Base-by-base conservation (phyloP, 306 rosid genomes). In the Dalbergia oliveri region DNA sequence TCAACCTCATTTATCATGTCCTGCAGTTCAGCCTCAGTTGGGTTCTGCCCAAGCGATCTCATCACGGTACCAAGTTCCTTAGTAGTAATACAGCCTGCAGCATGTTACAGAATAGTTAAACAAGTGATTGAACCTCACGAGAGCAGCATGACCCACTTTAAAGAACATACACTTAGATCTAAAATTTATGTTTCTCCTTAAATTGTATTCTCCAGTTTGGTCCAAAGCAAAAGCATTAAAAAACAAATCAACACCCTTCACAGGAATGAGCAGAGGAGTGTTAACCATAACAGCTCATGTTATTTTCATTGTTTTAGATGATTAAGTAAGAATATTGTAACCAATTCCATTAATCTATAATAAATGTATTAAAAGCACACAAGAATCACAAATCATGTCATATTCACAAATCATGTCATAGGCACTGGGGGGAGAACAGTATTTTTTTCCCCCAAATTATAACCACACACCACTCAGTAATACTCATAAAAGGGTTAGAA, bases 1-100 rank as follows among this genome's bases (percentile, higher is more conserved):
- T 92, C 97, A 63, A 92, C 97, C 81, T 92, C 97, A 35, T 92
- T 92, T 12, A 92, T 92, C 97, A 92, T 92, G 72, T 92, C 94
- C 87, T 87, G 91, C 21, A 92, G 88, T 84, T 92, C 97, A 0
- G 97, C 97, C 69, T 92, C 97, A 12, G 97, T 92, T 47, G 97
- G 97, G 79, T 92, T 92, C 81, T 92, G 97, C 8, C 97, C 97
- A 16, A 90, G 89, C 26, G 97, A 92, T 34, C 97, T 76, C 97
- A 92, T 90, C 3, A 90, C 94, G 18, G 94, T 92, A 64, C 97
- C 94, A 66, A 92, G 93, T 75, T 92, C 97, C 86, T 90, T 88
- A 72, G 97, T 88, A 13, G 97, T 92, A 80, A 92, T 92, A 56
- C 97, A 88, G 63, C 97, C 97, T 92, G 77, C 9, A 50, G 13